A percentile compares a stretch with the other conserved stretches of the same genome.
Evolutionary conservation across 2,329 filamentous ascomycete genomes (phyloP).

Genomic region (Chlorencoelia australis): DNA sequence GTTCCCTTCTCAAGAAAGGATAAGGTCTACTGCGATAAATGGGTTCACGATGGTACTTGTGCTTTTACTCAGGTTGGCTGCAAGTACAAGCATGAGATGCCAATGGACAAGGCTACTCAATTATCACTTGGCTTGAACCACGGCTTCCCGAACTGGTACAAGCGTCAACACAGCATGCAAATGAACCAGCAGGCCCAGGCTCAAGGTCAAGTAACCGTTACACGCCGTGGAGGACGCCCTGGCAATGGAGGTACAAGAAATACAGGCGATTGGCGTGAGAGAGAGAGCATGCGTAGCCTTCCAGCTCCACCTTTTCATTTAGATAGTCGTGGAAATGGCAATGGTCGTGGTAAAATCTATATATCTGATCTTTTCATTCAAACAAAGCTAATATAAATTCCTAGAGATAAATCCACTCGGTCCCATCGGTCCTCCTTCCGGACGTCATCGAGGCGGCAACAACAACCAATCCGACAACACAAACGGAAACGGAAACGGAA

Average conservation of each 20-base stretch:
- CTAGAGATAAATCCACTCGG: conserved; percentile 3
- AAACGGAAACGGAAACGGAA: too few relatives aligned
- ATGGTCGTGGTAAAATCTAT: conserved; percentile 3
- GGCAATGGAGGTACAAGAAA: background rate
- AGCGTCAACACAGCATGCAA: background rate
- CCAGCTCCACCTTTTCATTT: background rate
- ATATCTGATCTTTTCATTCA: background rate
- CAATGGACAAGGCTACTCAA: conserved; percentile 54
- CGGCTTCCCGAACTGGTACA: conserved; percentile 34
- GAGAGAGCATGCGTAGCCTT: background rate
- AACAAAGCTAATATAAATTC: background rate
- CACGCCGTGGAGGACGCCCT: conserved; percentile 2
- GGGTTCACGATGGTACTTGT: conserved; percentile 78
- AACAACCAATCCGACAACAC: too few relatives aligned
- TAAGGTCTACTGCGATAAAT: conserved; percentile 81
- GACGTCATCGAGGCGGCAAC: too few relatives aligned
- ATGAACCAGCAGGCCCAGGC: background rate
- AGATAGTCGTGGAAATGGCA: background rate
- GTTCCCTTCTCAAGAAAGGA: too few relatives aligned
- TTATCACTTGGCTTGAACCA: conserved; percentile 60
- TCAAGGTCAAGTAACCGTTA: conserved; percentile 1
- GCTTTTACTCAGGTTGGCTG: conserved; percentile 80
- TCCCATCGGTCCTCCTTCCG: conserved; percentile 5
- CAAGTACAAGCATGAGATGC: conserved; percentile 87
- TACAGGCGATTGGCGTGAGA: conserved; percentile 4